These are phyloP conservation scores for Talaromyces amestolkiae DNA, from an alignment of 2,329 filamentous ascomycete genomes.

Conservation along the genomic window DNA sequence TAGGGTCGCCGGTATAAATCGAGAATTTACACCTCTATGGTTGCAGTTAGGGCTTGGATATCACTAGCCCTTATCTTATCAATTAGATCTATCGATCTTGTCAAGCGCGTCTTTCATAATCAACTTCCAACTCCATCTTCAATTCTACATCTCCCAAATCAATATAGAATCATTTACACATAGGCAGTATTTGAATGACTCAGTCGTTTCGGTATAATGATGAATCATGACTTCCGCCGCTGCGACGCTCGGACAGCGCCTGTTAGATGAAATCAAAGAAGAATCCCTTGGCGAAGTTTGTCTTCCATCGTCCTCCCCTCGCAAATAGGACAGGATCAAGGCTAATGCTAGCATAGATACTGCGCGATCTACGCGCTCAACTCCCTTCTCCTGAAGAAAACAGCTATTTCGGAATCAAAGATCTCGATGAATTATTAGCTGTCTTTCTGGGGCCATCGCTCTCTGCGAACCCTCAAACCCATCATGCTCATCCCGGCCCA, in stretches of 20 bases:
- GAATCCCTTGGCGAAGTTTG: constrained; percentile 52
- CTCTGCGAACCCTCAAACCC: constrained; percentile 11
- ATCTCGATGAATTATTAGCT: constrained; percentile 47
- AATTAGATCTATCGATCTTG: too few relatives aligned
- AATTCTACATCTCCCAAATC: too few relatives aligned
- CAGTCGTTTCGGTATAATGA: neutral
- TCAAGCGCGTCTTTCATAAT: too few relatives aligned
- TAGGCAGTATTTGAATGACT: too few relatives aligned
- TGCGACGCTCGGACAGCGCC: constrained; percentile 49
- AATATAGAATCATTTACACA: too few relatives aligned
- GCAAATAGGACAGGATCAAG: neutral
- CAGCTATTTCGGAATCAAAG: constrained; percentile 42
- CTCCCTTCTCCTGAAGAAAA: constrained; percentile 22
- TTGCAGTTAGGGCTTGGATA: too few relatives aligned
- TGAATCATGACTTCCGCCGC: constrained; percentile 22
- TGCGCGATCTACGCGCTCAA: constrained; percentile 32
- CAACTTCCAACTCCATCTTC: too few relatives aligned
- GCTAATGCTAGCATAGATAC: constrained; percentile 25
- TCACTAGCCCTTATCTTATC: too few relatives aligned
- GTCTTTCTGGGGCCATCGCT: constrained; percentile 30
- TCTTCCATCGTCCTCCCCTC: constrained; percentile 12
- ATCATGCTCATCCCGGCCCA: neutral
- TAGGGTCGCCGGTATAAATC: too few relatives aligned
- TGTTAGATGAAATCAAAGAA: constrained; percentile 53
- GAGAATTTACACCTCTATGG: too few relatives aligned